Percentiles rank a stretch among this genome's conserved stretches.
These are phyloP conservation scores for Chalciporus sphaerocephalus DNA, from an alignment of 768 basidiomycete species.

Conservation along the genomic window DNA sequence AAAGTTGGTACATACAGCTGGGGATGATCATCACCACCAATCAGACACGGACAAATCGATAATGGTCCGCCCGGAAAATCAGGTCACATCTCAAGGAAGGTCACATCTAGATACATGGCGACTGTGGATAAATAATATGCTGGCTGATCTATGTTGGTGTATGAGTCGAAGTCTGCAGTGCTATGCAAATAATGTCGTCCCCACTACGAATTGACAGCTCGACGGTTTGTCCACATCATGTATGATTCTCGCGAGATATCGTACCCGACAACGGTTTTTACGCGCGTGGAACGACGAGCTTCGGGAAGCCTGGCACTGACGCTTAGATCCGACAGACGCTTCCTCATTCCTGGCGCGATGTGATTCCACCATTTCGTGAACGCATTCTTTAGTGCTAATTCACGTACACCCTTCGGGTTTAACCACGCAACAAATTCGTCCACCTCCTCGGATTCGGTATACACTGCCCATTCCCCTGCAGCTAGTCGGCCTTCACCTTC, in stretches of 20 bases:
- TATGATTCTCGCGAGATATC: slow-evolving; percentile 77
- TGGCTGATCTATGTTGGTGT: slow-evolving; percentile 18
- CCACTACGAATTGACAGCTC: slow-evolving; percentile 47
- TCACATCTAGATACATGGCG: slow-evolving; percentile 9
- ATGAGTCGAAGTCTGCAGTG: slow-evolving; percentile 4
- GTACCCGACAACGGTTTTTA: slow-evolving; percentile 51
- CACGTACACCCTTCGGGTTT: slow-evolving; percentile 87
- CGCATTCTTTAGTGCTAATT: slow-evolving; percentile 70
- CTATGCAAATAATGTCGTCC: background rate
- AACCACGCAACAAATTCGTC: slow-evolving; percentile 85
- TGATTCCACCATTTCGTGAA: slow-evolving; percentile 84
- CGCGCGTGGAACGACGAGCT: slow-evolving; percentile 74
- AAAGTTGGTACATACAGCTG: no score
- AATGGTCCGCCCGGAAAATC: slow-evolving; percentile 11
- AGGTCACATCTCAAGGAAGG: background rate
- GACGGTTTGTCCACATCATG: slow-evolving; percentile 84
- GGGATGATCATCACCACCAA: slow-evolving; percentile 1
- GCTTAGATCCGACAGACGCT: slow-evolving; percentile 66
- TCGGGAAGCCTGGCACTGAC: slow-evolving; percentile 69
- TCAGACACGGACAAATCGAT: slow-evolving; percentile 1
- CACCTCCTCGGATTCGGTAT: slow-evolving; percentile 81
- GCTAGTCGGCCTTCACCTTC: slow-evolving; percentile 76
- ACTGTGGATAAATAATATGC: slow-evolving; percentile 20
- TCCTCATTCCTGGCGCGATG: slow-evolving; percentile 73
- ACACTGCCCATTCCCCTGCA: slow-evolving; percentile 86